Percentiles rank a stretch among this genome's conserved stretches.
Conservation (phyloP, 495 filamentous ascomycete genomes). For the Durotheca rogersii region DNA sequence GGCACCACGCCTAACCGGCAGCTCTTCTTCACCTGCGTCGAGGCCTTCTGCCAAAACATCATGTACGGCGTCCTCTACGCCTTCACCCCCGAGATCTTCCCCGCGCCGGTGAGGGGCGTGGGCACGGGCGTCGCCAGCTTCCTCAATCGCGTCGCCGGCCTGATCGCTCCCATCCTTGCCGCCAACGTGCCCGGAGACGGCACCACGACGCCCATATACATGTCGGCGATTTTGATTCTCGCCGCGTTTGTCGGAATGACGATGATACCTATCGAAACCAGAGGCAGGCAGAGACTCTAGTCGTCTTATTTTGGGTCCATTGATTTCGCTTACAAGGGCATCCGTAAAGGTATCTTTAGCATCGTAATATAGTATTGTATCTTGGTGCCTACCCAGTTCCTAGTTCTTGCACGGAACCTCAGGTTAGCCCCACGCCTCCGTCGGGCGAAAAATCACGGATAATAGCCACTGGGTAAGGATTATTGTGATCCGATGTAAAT, state of each 20-base stretch:
- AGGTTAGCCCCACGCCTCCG: no score
- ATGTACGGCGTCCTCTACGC: constrained; percentile 89
- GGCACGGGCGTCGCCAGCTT: constrained; percentile 75
- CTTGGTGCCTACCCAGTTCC: neutral
- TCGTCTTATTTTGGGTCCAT: neutral
- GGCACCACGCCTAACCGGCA: constrained; percentile 62
- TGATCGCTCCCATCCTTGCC: constrained; percentile 75
- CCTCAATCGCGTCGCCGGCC: constrained; percentile 69
- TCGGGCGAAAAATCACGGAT: no score
- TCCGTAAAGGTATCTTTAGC: neutral
- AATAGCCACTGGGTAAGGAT: no score
- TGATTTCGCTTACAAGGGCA: no score
- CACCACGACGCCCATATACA: constrained; percentile 70
- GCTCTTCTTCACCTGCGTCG: constrained; percentile 74
- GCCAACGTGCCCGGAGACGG: constrained; percentile 67
- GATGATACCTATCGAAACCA: constrained; percentile 71
- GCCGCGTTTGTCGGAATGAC: constrained; percentile 63
- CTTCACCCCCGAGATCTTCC: constrained; percentile 83
- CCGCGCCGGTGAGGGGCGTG: constrained; percentile 74
- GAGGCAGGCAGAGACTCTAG: constrained; percentile 68
- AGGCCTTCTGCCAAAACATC: constrained; percentile 72
- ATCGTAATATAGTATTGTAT: neutral
- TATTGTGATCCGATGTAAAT: no score
- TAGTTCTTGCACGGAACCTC: no score
- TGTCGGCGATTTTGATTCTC: constrained; percentile 69